Conservation (phyloP, 2,329 filamentous ascomycete genomes). For the Fusarium abutilonis region DNA sequence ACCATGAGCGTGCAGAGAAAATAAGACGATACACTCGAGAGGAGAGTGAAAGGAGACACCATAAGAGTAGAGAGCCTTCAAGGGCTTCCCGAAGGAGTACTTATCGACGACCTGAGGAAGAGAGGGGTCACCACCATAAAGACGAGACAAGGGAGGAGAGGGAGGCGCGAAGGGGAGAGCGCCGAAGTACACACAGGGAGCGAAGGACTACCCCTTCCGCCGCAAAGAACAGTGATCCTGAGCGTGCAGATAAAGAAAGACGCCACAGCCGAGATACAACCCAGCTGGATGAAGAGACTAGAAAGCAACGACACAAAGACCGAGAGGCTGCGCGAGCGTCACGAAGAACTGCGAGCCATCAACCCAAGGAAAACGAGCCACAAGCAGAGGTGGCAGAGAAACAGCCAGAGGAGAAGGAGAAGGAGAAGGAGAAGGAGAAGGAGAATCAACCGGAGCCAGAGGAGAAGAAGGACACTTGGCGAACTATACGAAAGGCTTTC, state of each 20-base stretch:
- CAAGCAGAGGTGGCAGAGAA: background rate
- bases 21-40: background rate
- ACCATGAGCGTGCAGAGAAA: background rate
- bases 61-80: slow-evolving; percentile 8
- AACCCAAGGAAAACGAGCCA: background rate
- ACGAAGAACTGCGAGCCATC: background rate
- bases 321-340: background rate
- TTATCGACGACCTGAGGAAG: background rate
- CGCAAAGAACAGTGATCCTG: slow-evolving; percentile 3
- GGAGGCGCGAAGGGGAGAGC: background rate
- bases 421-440: background rate
- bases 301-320: slow-evolving; percentile 4
- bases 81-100: slow-evolving; percentile 7
- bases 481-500: background rate
- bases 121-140: background rate
- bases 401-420: background rate
- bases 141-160: slow-evolving; percentile 9
- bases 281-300: slow-evolving; percentile 7
- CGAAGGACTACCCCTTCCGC: background rate
- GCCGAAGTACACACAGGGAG: slow-evolving; percentile 5
- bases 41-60: background rate
- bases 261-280: background rate
- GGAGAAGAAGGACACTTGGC: background rate
- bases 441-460: too few relatives aligned
- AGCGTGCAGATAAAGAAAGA: slow-evolving; percentile 4